phyloP scores from a whole-genome alignment of 352 stramenopile species.

The Globisporangium splendens region DNA sequence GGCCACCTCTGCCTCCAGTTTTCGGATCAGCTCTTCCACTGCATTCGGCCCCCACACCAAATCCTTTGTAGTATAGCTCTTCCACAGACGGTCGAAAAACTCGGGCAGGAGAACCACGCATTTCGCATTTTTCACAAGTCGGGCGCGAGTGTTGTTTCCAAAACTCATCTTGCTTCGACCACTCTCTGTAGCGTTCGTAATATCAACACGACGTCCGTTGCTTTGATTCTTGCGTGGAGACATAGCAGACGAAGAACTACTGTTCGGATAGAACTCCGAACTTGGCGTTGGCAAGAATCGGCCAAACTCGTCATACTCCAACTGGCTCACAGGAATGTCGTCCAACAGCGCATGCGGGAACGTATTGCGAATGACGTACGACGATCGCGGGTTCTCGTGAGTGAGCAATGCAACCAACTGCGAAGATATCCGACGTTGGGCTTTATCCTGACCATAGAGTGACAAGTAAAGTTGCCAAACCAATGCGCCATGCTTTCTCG shows the following conservation, averaged over 20 bases:
- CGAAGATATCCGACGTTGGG: slow-evolving; percentile 80
- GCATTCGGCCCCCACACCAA: slow-evolving; percentile 71
- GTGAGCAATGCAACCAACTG: slow-evolving; percentile 82
- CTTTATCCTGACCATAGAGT: slow-evolving; percentile 79
- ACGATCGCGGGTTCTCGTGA: slow-evolving; percentile 83
- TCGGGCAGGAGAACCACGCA: slow-evolving; percentile 81
- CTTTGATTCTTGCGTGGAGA: slow-evolving; percentile 27
- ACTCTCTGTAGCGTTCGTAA: slow-evolving; percentile 66
- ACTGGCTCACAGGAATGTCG: slow-evolving; percentile 63
- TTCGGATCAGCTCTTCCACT: slow-evolving; percentile 72
- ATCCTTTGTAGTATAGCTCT: slow-evolving; percentile 75
- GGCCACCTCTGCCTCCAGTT: slow-evolving; percentile 70
- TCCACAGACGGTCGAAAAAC: slow-evolving; percentile 83
- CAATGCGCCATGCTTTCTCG: slow-evolving; percentile 75
- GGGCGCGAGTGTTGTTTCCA: slow-evolving; percentile 68
- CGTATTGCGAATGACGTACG: slow-evolving; percentile 77
- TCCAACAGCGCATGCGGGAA: slow-evolving; percentile 81
- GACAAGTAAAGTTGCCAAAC: slow-evolving; percentile 85
- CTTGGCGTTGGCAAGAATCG: slow-evolving; percentile 57
- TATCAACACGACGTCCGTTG: slow-evolving; percentile 43
- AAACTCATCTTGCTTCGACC: slow-evolving; percentile 65
- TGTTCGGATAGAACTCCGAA: slow-evolving; percentile 39
- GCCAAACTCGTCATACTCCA: slow-evolving; percentile 86
- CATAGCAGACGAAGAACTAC: slow-evolving; percentile 20
- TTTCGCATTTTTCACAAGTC: slow-evolving; percentile 74